Conservation (phyloP, 2,329 filamentous ascomycete species). For the Talaromyces rugulosus region DNA sequence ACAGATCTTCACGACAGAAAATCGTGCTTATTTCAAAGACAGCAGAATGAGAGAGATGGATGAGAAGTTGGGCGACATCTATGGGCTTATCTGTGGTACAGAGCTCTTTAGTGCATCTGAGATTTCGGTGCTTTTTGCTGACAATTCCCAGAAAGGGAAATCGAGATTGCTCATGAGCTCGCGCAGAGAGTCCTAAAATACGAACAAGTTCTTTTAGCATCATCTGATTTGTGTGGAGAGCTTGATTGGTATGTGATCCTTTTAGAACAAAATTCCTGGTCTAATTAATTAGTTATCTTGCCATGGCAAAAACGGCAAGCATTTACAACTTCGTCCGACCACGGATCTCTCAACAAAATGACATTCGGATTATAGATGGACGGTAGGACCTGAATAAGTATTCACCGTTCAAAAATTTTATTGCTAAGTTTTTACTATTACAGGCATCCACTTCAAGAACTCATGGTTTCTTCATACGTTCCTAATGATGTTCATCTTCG, state of each 20-base stretch:
- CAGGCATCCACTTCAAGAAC: constrained; percentile 78
- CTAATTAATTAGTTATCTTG: constrained; percentile 58
- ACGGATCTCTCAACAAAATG: constrained; percentile 63
- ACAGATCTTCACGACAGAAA: constrained; percentile 68
- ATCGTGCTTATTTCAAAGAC: constrained; percentile 81
- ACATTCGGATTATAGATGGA: constrained; percentile 71
- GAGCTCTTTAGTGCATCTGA: neutral
- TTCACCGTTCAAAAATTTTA: neutral
- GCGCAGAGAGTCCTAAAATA: constrained; percentile 66
- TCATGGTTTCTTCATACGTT: constrained; percentile 74
- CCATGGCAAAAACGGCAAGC: constrained; percentile 71
- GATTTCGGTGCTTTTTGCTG: neutral
- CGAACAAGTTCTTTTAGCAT: constrained; percentile 60
- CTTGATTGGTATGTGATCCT: constrained; percentile 59
- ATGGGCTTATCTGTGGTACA: constrained; percentile 75
- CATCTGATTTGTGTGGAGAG: constrained; percentile 80
- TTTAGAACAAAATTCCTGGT: neutral
- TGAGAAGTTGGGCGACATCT: constrained; percentile 75
- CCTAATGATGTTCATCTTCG: constrained; percentile 66
- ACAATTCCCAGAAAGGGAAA: constrained; percentile 65
- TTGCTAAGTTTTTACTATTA: neutral
- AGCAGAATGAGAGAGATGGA: constrained; percentile 76
- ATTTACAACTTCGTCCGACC: constrained; percentile 70
- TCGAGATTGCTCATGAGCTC: constrained; percentile 78
- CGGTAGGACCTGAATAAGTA: constrained; percentile 44